phyloP scores from a whole-genome alignment of 108 stramenopile genomes.

The Pinguiococcus pyrenoidosus region DNA sequence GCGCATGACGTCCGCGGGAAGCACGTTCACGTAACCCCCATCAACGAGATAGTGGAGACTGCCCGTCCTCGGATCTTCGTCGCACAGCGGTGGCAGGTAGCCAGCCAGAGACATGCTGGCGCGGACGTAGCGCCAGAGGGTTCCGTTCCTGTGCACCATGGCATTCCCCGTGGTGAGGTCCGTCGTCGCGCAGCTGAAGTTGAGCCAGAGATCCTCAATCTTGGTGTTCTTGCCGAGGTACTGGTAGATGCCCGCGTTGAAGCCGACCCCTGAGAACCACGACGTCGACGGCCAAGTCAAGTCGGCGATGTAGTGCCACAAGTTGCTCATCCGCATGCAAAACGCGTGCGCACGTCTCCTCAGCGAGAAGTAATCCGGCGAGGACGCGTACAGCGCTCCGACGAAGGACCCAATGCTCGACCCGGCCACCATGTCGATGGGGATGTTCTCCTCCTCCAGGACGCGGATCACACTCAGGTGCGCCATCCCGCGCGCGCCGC shows the following conservation, averaged over 20 bases:
- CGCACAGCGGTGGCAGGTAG: constrained; percentile 47
- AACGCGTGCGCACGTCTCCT: background rate
- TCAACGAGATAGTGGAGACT: constrained; percentile 34
- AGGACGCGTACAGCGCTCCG: constrained; percentile 14
- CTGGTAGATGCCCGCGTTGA: constrained; percentile 37
- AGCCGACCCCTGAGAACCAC: constrained; percentile 25
- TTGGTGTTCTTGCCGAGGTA: constrained; percentile 24
- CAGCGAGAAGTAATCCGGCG: background rate
- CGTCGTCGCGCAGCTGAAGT: constrained; percentile 42
- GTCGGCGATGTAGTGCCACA: background rate
- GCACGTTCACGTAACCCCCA: constrained; percentile 48
- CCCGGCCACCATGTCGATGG: constrained; percentile 21
- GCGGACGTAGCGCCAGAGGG: constrained; percentile 43
- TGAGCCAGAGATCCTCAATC: constrained; percentile 50
- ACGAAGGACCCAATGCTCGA: constrained; percentile 23
- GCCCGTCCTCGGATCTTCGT: constrained; percentile 13
- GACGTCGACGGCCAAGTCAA: constrained; percentile 15
- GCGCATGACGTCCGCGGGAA: constrained; percentile 48
- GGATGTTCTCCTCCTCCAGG: constrained; percentile 16
- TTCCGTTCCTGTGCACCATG: constrained; percentile 35
- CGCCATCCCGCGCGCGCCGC: constrained; percentile 21
- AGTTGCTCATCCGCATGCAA: background rate
- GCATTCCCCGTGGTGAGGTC: constrained; percentile 20
- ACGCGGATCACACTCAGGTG: constrained; percentile 21
- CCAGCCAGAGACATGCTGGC: constrained; percentile 47